Evolutionary conservation across 106 monocot genomes (phyloP).

Genomic region (Narthecium ossifragum): DNA sequence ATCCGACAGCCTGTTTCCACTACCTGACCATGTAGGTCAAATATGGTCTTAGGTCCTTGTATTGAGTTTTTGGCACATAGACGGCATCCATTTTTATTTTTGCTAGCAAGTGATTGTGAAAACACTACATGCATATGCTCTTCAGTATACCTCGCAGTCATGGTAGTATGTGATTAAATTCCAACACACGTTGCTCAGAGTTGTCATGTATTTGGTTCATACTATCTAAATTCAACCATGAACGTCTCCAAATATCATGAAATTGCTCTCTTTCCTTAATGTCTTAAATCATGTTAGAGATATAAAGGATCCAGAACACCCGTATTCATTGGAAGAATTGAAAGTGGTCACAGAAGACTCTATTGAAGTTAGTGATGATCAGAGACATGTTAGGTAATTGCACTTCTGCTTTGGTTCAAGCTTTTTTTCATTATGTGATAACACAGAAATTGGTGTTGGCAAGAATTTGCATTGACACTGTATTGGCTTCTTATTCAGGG

Average conservation of each 20-base stretch:
- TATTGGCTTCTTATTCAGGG: slow-evolving; percentile 29
- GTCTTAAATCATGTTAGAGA: slow-evolving; percentile 89
- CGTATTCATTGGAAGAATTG: slow-evolving; percentile 85
- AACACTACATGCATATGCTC: too few relatives aligned
- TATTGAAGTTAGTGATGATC: slow-evolving; percentile 61
- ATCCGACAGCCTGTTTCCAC: too few relatives aligned
- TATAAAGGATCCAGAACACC: slow-evolving; percentile 97
- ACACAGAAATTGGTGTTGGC: neutral
- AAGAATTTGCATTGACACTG: neutral
- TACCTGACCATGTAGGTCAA: too few relatives aligned
- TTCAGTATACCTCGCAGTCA: too few relatives aligned
- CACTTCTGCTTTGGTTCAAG: neutral
- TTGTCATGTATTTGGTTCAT: too few relatives aligned
- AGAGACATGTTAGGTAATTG: slow-evolving; percentile 63
- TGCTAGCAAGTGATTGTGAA: too few relatives aligned
- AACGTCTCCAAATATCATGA: neutral
- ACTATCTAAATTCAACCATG: too few relatives aligned
- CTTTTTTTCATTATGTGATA: neutral
- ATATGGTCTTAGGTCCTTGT: too few relatives aligned
- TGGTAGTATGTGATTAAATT: too few relatives aligned
- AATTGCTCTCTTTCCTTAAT: slow-evolving; percentile 31
- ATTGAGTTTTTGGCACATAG: too few relatives aligned
- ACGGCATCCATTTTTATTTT: too few relatives aligned
- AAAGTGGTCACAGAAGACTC: slow-evolving; percentile 89
- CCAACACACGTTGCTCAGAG: too few relatives aligned